Conservation (phyloP, 2,329 filamentous ascomycete genomes). For the Coniella lustricola region DNA sequence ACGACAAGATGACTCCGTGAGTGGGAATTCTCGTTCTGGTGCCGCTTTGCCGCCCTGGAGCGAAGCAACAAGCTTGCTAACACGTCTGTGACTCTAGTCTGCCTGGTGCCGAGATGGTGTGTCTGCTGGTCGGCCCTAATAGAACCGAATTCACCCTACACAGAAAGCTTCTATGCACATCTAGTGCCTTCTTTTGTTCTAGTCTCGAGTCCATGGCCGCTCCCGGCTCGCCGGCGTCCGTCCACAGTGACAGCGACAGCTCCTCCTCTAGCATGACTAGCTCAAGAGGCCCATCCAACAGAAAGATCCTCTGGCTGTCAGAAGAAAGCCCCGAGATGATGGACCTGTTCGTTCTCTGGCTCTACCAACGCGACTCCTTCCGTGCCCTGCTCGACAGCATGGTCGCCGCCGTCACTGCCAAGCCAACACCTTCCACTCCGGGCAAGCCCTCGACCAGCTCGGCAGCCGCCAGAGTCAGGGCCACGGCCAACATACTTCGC, state of each 20-base stretch:
- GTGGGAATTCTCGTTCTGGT: constrained; percentile 1
- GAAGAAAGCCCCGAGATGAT: constrained; percentile 46
- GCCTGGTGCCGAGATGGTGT: constrained; percentile 21
- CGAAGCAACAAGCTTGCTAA: constrained; percentile 4
- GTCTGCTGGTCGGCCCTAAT: constrained; percentile 36
- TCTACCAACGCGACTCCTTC: constrained; percentile 39
- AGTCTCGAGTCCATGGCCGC: constrained; percentile 31
- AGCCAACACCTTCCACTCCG: too few species aligned
- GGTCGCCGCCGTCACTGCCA: constrained; percentile 23
- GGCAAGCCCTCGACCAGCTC: too few species aligned
- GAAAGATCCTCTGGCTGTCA: constrained; percentile 30
- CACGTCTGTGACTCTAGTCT: constrained; percentile 4
- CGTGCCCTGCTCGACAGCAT: constrained; percentile 36
- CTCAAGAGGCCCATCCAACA: constrained; percentile 14
- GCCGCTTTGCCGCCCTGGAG: not conserved
- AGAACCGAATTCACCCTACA: constrained; percentile 36
- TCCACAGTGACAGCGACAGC: constrained; percentile 13
- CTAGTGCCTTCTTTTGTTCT: constrained; percentile 41
- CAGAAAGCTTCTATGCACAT: constrained; percentile 37
- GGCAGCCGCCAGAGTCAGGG: constrained; percentile 15
- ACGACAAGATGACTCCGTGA: constrained; percentile 8
- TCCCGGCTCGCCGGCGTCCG: constrained; percentile 16
- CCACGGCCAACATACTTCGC: constrained; percentile 21
- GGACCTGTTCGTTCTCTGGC: constrained; percentile 45
- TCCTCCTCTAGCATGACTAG: constrained; percentile 18